phyloP scores from a whole-genome alignment of 177 flowering plant genomes.

The Vitis hybrid region DNA sequence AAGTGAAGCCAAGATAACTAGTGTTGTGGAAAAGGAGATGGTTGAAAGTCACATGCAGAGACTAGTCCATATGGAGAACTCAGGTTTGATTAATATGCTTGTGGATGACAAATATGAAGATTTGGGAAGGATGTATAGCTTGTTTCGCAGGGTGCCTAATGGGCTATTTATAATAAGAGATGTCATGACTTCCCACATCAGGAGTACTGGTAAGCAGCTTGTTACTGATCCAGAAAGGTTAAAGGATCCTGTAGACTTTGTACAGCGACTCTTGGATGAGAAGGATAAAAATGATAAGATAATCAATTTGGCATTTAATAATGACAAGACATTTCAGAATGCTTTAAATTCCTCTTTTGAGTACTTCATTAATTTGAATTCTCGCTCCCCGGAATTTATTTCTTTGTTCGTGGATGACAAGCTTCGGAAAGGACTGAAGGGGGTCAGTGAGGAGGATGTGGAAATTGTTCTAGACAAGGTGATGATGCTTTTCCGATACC shows the following conservation, averaged over 20 bases:
- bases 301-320: constrained; percentile 61
- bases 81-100: constrained; percentile 84
- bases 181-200: constrained; percentile 80
- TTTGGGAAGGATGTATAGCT: constrained; percentile 71
- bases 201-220: constrained; percentile 79
- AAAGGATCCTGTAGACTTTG: constrained; percentile 89
- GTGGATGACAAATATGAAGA: constrained; percentile 82
- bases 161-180: constrained; percentile 73
- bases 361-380: constrained; percentile 78
- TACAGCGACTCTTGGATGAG: constrained; percentile 72
- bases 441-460: constrained; percentile 82
- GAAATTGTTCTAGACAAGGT: constrained; percentile 83
- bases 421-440: constrained; percentile 81
- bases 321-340: constrained; percentile 91
- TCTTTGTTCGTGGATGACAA: constrained; percentile 91
- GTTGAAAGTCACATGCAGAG: constrained; percentile 82
- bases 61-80: constrained; percentile 86
- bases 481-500: constrained; percentile 87
- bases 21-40: constrained; percentile 93
- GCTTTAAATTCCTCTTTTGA: constrained; percentile 88
- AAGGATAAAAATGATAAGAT: constrained; percentile 82
- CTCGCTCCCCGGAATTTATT: constrained; percentile 82
- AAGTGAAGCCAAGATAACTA: constrained; percentile 77
- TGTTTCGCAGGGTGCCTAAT: constrained; percentile 70
- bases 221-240: constrained; percentile 87